Evolutionary conservation across 441 rosid species (phyloP).

Genomic region (Gossypium davidsonii): DNA sequence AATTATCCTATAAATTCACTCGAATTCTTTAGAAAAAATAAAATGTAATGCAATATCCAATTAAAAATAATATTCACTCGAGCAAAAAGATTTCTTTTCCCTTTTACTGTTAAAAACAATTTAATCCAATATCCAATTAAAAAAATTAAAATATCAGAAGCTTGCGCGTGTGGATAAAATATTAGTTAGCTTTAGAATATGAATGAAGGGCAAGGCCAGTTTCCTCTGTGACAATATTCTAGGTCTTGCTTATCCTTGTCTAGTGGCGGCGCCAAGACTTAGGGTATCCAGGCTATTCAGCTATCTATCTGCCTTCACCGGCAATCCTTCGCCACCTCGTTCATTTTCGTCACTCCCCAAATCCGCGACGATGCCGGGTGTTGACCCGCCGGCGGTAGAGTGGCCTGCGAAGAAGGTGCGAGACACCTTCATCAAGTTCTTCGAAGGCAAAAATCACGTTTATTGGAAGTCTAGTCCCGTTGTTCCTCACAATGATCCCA

Average conservation of each 20-base stretch:
- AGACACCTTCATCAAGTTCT: constrained; percentile 67
- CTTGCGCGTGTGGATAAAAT: background rate
- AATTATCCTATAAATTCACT: too few species aligned
- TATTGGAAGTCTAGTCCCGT: constrained; percentile 90
- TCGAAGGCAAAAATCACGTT: constrained; percentile 55
- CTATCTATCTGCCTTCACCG: background rate
- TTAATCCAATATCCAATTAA: background rate
- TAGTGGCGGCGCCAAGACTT: constrained; percentile 9
- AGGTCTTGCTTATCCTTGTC: constrained; percentile 1
- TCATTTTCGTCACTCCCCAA: constrained; percentile 17
- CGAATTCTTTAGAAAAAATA: too few species aligned
- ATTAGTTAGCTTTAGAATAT: background rate
- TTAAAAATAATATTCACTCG: too few species aligned
- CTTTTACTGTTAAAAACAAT: background rate
- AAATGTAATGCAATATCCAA: too few species aligned
- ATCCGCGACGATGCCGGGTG: constrained; percentile 38
- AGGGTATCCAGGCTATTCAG: background rate
- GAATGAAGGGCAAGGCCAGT: constrained; percentile 9
- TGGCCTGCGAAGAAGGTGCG: constrained; percentile 82
- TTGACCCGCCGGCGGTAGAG: constrained; percentile 40
- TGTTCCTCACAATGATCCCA: constrained; percentile 84
- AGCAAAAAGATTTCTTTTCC: background rate
- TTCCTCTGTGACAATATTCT: background rate
- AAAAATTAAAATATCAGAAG: background rate
- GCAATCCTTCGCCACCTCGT: background rate